phyloP scores from a whole-genome alignment of 345 rosid genomes.

The Balakata baccata region DNA sequence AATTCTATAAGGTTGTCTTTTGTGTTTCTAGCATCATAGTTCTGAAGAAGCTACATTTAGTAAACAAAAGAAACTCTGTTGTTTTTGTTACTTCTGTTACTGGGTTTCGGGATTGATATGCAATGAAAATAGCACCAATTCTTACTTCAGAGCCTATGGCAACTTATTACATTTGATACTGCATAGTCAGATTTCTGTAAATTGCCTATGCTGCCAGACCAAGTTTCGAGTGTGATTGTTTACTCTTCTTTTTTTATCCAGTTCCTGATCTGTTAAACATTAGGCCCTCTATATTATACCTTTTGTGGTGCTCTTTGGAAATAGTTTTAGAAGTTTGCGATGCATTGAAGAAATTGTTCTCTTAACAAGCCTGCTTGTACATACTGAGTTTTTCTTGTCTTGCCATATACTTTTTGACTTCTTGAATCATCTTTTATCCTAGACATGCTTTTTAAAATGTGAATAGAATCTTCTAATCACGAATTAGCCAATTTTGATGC shows the following conservation, averaged over 20 bases:
- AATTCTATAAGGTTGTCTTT: background rate
- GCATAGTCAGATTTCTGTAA: background rate
- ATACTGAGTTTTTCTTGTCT: background rate
- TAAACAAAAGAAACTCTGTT: background rate
- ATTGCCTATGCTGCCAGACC: background rate
- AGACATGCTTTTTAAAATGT: slow-evolving; percentile 12
- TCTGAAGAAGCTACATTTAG: background rate
- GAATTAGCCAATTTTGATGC: slow-evolving; percentile 33
- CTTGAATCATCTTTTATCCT: background rate
- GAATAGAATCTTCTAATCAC: slow-evolving; percentile 18
- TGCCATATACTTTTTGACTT: background rate
- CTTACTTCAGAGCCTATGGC: background rate
- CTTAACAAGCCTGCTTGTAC: too few species aligned
- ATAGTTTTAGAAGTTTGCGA: background rate
- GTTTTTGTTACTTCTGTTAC: background rate
- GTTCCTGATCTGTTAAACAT: background rate
- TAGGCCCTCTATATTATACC: background rate
- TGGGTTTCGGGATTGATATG: background rate
- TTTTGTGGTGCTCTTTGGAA: background rate
- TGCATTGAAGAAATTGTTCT: too few species aligned
- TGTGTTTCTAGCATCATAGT: background rate
- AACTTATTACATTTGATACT: background rate
- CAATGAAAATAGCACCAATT: background rate
- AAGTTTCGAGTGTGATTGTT: background rate
- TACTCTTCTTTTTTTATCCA: background rate